Conservation (phyloP, 2,329 filamentous ascomycete species). For the Aspergillus niger region DNA sequence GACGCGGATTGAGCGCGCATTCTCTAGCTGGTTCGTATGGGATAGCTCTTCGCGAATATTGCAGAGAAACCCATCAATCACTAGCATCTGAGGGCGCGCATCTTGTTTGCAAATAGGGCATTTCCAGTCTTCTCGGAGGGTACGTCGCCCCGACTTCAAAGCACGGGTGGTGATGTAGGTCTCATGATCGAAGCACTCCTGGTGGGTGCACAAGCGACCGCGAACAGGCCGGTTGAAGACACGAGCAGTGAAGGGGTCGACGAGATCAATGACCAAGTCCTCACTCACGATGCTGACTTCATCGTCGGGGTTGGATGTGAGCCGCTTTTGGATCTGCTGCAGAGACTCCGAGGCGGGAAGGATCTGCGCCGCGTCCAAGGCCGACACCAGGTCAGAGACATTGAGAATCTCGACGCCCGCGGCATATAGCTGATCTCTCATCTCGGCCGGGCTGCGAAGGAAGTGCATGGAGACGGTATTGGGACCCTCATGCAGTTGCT, state of each 20-base stretch:
- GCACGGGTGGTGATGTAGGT: conserved; percentile 72
- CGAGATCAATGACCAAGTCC: conserved; percentile 62
- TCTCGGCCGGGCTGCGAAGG: conserved; percentile 43
- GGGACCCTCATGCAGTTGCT: conserved; percentile 56
- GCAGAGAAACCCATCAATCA: conserved; percentile 73
- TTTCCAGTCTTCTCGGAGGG: conserved; percentile 64
- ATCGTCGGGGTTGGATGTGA: conserved; percentile 53
- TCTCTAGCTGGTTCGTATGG: conserved; percentile 49
- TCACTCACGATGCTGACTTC: conserved; percentile 63
- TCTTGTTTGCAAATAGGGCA: conserved; percentile 83
- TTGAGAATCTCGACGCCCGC: conserved; percentile 72
- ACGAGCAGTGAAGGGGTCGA: conserved; percentile 66
- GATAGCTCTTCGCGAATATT: conserved; percentile 62
- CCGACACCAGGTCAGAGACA: conserved; percentile 47
- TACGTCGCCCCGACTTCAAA: conserved; percentile 47
- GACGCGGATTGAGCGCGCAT: conserved; percentile 64
- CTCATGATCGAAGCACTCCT: conserved; percentile 87
- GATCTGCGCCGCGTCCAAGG: conserved; percentile 44
- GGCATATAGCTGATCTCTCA: conserved; percentile 50
- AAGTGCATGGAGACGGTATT: conserved; percentile 63
- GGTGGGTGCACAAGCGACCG: conserved; percentile 68
- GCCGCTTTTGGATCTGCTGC: conserved; percentile 57
- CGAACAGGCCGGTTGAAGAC: conserved; percentile 74
- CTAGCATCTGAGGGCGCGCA: conserved; percentile 70
- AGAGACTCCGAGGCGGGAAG: conserved; percentile 55